These are phyloP conservation scores for Penicillium malachiteum DNA, from an alignment of 495 filamentous ascomycete species.

Conservation along the genomic window DNA sequence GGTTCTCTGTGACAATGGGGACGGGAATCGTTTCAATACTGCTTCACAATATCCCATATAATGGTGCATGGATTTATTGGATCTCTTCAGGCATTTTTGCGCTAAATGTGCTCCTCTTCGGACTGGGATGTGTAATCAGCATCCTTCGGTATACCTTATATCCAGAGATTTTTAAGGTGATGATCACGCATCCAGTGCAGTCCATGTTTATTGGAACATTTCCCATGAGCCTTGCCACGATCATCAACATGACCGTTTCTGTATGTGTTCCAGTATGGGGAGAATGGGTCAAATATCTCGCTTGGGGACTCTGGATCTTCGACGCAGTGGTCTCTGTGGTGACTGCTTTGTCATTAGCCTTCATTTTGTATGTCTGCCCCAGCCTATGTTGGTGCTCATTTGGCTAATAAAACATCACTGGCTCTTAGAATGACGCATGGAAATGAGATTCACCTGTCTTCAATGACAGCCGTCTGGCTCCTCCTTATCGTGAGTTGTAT, in stretches of 20 bases:
- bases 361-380: constrained; percentile 12
- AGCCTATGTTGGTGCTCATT: neutral
- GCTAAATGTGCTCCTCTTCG: constrained; percentile 55
- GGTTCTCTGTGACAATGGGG: constrained; percentile 61
- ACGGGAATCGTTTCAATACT: constrained; percentile 64
- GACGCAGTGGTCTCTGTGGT: constrained; percentile 52
- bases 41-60: constrained; percentile 56
- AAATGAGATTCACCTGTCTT: constrained; percentile 31
- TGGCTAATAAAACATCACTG: neutral
- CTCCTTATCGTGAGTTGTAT: constrained; percentile 59
- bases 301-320: constrained; percentile 60
- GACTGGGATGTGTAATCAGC: constrained; percentile 37
- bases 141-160: constrained; percentile 57
- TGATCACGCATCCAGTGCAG: constrained; percentile 59
- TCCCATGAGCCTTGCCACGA: constrained; percentile 64
- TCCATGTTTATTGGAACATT: constrained; percentile 61
- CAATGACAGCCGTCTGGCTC: constrained; percentile 61
- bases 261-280: constrained; percentile 58
- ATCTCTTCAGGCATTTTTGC: constrained; percentile 54
- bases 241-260: constrained; percentile 56
- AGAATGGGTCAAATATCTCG: constrained; percentile 31
- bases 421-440: constrained; percentile 32
- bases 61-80: constrained; percentile 51
- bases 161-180: constrained; percentile 53
- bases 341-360: constrained; percentile 52